Evolutionary conservation across 2,329 filamentous ascomycete species (phyloP), one percentile per base, ranked within the genome.

Genomic region (Alternaria hordeiaustralica): DNA sequence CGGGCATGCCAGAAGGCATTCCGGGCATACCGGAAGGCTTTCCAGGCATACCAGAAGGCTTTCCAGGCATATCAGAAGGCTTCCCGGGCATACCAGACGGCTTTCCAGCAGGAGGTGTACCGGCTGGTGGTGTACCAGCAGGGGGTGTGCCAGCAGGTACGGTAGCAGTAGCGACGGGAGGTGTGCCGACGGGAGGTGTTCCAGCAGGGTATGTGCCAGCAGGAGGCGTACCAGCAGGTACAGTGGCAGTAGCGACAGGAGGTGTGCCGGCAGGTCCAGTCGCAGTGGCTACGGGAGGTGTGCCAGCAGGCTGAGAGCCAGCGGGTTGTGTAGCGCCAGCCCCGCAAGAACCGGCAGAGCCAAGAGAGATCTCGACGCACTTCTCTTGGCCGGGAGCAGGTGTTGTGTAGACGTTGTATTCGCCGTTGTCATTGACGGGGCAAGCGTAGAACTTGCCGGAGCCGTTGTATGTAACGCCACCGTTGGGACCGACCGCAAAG

Each of bases 371-470:
- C 58, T 82, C 70, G 11, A 84, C 82, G 66, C 87, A 89, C 65
- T 86, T 83, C 65, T 77, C 41, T 75, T 86, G 74, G 66, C 79
- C 70, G 65, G 70, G 28, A 71, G 82, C 75, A 5, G 82, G 79
- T 41, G 75, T 64, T 10, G 77, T 78, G 76, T 89, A 89, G 65
- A 89, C 75, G 69, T 89, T 88, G 78, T 82, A 87, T 61, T 86
- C 84, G 45, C 82, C 83, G 25, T 82, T 73, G 59, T 86, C 83
- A 3, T 84, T 85, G 20, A 88, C 89, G 26, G 86, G 83, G 73
- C 90, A 92, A 46, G 88, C 85, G 71, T 86, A 88, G 76, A 91
- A 91, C 26, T 79, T 79, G 4, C 81, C 76, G 69, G 81, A 83
- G 49, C 84, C 85, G 30, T 87, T 79, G 77, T 85, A 87, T 3